Conservation (phyloP, 768 basidiomycete genomes). For the Rhodotorula diobovata region DNA sequence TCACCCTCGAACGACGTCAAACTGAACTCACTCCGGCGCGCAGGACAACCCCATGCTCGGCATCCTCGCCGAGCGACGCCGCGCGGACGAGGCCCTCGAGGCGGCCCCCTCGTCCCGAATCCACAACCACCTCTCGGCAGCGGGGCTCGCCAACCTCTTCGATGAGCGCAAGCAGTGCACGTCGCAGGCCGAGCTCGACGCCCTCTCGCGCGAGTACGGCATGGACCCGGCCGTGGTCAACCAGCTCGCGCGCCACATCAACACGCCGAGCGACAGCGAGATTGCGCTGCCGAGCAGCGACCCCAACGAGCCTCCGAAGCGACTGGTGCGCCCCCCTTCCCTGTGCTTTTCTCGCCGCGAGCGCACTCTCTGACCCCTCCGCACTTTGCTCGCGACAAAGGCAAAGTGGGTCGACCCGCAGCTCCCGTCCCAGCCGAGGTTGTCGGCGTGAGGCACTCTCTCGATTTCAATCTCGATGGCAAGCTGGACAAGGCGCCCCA, state of each 20-base stretch:
- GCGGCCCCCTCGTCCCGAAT: conserved; percentile 49
- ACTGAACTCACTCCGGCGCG: not conserved
- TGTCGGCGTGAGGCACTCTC: no score
- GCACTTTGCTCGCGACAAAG: not conserved
- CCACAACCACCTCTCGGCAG: conserved; percentile 58
- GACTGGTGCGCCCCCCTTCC: conserved; percentile 4
- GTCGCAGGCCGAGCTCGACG: conserved; percentile 52
- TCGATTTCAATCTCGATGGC: no score
- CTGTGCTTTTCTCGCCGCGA: not conserved
- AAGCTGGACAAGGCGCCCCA: not conserved
- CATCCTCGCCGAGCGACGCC: conserved; percentile 56
- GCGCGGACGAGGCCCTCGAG: conserved; percentile 21
- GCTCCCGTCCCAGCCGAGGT: no score
- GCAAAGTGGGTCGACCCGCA: conserved; percentile 27
- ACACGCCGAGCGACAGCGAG: conserved; percentile 60
- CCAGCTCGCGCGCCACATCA: conserved; percentile 58
- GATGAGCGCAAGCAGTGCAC: conserved; percentile 59
- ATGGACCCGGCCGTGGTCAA: conserved; percentile 58
- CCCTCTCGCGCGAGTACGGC: conserved; percentile 57
- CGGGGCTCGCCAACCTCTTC: conserved; percentile 57
- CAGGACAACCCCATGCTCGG: conserved; percentile 48
- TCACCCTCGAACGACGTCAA: not conserved
- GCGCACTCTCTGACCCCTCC: not conserved
- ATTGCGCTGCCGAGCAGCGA: conserved; percentile 9
- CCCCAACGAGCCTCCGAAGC: conserved; percentile 25